These are phyloP conservation scores for Ziziphus jujuba DNA, from an alignment of 306 rosid species.

Conservation along the genomic window DNA sequence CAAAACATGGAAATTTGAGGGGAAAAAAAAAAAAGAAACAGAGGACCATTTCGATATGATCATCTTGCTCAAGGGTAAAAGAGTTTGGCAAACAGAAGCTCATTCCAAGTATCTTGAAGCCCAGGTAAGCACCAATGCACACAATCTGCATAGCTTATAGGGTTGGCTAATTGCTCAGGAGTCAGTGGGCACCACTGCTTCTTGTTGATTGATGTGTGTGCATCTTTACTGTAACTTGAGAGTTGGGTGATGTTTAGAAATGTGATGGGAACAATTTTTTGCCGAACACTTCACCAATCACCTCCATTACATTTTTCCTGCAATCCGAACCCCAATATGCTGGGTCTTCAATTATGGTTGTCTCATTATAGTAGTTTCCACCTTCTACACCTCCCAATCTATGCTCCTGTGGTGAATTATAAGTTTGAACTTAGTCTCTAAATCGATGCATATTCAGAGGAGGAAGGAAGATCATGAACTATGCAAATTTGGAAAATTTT, in stretches of 20 bases:
- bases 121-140: too few species aligned
- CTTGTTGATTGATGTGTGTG: constrained; percentile 92
- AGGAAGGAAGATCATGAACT: too few species aligned
- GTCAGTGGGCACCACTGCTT: constrained; percentile 88
- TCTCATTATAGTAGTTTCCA: constrained; percentile 81
- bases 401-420: constrained; percentile 54
- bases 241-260: constrained; percentile 90
- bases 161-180: constrained; percentile 75
- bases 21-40: too few species aligned
- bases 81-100: constrained; percentile 80
- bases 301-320: constrained; percentile 73
- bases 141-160: constrained; percentile 87
- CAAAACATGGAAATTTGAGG: too few species aligned
- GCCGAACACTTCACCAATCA: constrained; percentile 64
- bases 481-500: too few species aligned
- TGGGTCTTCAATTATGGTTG: constrained; percentile 60
- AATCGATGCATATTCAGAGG: background rate
- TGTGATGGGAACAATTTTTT: constrained; percentile 66
- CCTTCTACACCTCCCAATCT: constrained; percentile 76
- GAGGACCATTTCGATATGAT: too few species aligned
- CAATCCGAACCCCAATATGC: constrained; percentile 82
- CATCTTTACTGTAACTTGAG: constrained; percentile 75
- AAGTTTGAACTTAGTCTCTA: too few species aligned
- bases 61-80: constrained; percentile 87
- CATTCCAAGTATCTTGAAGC: constrained; percentile 98